Evolutionary conservation across 2,329 filamentous ascomycete genomes (phyloP).

Genomic region (Botryotinia narcissicola): DNA sequence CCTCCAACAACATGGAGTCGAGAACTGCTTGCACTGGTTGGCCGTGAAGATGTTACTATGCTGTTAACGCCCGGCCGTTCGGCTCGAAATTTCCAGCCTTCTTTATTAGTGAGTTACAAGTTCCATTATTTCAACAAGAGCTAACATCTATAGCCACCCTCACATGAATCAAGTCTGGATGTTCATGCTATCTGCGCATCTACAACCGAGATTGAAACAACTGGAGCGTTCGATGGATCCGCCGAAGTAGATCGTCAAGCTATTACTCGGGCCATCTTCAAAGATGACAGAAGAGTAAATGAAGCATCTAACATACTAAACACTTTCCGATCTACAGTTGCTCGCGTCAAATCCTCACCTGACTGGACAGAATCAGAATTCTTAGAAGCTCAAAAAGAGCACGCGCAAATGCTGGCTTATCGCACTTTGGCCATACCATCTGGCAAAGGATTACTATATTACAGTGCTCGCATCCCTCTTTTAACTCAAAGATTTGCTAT

Average conservation of each 20-base stretch:
- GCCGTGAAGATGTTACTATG: constrained; percentile 75
- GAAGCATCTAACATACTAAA: constrained; percentile 86
- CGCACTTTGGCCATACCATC: constrained; percentile 86
- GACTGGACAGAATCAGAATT: constrained; percentile 83
- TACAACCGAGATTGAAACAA: constrained; percentile 54
- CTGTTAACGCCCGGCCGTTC: constrained; percentile 53
- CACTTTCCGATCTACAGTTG: constrained; percentile 73
- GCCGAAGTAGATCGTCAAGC: constrained; percentile 80
- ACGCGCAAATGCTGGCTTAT: constrained; percentile 81
- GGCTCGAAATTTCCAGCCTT: constrained; percentile 30
- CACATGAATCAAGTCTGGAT: constrained; percentile 69
- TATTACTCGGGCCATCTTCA: constrained; percentile 84
- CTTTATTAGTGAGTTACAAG: constrained; percentile 30
- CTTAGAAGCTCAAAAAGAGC: constrained; percentile 86
- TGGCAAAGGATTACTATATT: constrained; percentile 84
- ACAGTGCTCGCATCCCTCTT: constrained; percentile 80
- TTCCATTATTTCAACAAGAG: neutral
- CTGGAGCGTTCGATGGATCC: constrained; percentile 68
- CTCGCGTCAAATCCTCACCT: constrained; percentile 72
- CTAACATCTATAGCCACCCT: constrained; percentile 48
- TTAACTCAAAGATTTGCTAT: constrained; percentile 91
- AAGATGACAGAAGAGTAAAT: constrained; percentile 82
- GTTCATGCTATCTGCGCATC: constrained; percentile 73
- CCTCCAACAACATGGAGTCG: constrained; percentile 76
- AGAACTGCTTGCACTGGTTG: constrained; percentile 70